phyloP scores from a whole-genome alignment of 2,329 filamentous ascomycete species.

The Neoscytalidium dimidiatum region DNA sequence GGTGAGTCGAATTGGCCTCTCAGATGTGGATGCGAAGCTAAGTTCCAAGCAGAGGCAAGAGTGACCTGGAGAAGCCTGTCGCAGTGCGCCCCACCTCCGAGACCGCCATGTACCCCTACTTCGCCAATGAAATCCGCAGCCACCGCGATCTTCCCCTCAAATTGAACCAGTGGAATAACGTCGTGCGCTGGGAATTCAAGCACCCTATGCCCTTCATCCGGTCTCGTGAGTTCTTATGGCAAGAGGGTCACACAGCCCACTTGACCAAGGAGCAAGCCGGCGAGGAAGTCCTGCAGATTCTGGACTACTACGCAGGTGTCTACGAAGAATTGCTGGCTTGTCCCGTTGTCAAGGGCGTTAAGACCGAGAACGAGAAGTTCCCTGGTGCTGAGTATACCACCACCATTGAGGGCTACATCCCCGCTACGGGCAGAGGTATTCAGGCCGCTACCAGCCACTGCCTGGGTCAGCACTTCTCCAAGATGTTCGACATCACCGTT shows the following conservation, averaged over 20 bases:
- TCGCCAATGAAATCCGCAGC: conserved; percentile 93
- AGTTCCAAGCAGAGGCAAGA: conserved; percentile 68
- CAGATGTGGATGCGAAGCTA: conserved; percentile 9
- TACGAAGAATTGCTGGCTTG: conserved; percentile 94
- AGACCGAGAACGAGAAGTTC: conserved; percentile 98
- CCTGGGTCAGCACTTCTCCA: conserved; percentile 96
- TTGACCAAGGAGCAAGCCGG: conserved; percentile 79
- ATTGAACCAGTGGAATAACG: conserved; percentile 97
- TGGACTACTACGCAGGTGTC: conserved; percentile 87
- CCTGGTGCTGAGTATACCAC: conserved; percentile 96
- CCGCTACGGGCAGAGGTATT: conserved; percentile 91
- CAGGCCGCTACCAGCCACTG: conserved; percentile 95
- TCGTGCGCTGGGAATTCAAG: conserved; percentile 96
- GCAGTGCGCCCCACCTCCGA: conserved; percentile 70
- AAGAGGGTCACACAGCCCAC: conserved; percentile 94
- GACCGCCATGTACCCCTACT: conserved; percentile 94
- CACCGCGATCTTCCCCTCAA: conserved; percentile 92
- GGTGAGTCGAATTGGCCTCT: conserved; percentile 10
- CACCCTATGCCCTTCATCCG: conserved; percentile 82
- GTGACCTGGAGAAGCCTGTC: conserved; percentile 81
- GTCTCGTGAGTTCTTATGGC: conserved; percentile 95
- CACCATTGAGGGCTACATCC: conserved; percentile 95
- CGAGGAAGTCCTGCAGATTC: conserved; percentile 86
- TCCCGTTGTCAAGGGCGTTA: conserved; percentile 87
- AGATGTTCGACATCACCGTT: conserved; percentile 98